phyloP scores from a whole-genome alignment of 768 basidiomycete genomes.

The Suillus discolor region DNA sequence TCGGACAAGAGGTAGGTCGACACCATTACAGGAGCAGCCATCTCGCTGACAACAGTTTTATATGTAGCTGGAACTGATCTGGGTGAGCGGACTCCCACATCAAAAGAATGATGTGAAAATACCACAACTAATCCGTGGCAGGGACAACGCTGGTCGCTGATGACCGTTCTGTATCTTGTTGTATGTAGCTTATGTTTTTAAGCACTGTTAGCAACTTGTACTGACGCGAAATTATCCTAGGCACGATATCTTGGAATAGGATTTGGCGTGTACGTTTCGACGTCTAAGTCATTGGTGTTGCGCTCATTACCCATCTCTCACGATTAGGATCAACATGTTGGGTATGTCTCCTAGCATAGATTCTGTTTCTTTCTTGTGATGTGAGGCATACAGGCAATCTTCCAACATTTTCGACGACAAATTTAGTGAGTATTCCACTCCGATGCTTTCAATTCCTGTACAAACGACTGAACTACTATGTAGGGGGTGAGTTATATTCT shows the following conservation, averaged over 20 bases:
- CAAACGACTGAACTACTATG: not conserved
- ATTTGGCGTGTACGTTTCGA: not conserved
- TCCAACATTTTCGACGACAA: not conserved
- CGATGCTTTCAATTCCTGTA: not conserved
- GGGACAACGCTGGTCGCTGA: not conserved
- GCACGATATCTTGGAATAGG: not conserved
- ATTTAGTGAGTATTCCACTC: not conserved
- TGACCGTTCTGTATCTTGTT: not conserved
- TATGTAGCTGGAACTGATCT: not conserved
- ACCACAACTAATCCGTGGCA: not conserved
- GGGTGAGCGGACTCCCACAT: not conserved
- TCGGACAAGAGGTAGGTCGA: not conserved
- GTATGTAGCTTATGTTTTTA: not conserved
- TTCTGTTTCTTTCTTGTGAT: no score
- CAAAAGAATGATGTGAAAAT: not conserved
- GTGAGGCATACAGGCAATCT: not conserved
- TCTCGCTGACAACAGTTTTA: not conserved
- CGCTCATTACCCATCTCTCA: not conserved
- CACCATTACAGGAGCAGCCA: not conserved
- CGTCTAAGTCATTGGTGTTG: not conserved
- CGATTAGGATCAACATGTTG: not conserved
- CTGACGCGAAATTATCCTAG: not conserved
- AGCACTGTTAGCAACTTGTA: not conserved
- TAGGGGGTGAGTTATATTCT: not conserved
- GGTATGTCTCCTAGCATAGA: not conserved